Conservation (phyloP, 257 asterid genomes). For the Capsicum chinense region DNA sequence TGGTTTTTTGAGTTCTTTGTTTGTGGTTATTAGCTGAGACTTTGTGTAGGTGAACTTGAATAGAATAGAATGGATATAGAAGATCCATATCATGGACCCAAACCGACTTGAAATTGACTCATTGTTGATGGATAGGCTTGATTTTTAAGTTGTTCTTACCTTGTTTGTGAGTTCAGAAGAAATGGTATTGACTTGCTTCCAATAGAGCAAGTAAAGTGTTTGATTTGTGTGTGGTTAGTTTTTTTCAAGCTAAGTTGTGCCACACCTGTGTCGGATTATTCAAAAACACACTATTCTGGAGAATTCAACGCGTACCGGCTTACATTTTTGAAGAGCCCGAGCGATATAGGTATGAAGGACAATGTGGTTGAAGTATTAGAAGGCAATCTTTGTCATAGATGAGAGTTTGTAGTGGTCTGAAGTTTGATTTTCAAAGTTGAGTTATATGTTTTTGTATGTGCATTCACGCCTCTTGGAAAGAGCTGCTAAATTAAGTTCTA, state of each 20-base stretch:
- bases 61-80: background rate
- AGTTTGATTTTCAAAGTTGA: background rate
- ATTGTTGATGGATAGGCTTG: background rate
- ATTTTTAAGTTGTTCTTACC: background rate
- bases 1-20: conserved; percentile 14
- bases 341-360: background rate
- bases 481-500: too few species aligned
- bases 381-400: background rate
- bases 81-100: background rate
- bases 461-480: too few species aligned
- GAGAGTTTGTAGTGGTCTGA: background rate
- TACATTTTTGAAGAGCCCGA: too few species aligned
- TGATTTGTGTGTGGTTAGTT: conserved; percentile 18
- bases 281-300: too few species aligned
- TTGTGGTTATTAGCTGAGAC: background rate
- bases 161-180: background rate
- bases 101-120: background rate
- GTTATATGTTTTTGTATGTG: background rate
- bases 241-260: too few species aligned
- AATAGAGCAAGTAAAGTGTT: background rate
- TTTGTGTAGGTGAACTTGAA: background rate
- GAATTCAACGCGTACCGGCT: too few species aligned
- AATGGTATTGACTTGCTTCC: conserved; percentile 16
- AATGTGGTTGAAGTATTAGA: background rate
- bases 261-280: too few species aligned